Conservation (phyloP, 345 rosid genomes). For the Eucalyptus urophylla region DNA sequence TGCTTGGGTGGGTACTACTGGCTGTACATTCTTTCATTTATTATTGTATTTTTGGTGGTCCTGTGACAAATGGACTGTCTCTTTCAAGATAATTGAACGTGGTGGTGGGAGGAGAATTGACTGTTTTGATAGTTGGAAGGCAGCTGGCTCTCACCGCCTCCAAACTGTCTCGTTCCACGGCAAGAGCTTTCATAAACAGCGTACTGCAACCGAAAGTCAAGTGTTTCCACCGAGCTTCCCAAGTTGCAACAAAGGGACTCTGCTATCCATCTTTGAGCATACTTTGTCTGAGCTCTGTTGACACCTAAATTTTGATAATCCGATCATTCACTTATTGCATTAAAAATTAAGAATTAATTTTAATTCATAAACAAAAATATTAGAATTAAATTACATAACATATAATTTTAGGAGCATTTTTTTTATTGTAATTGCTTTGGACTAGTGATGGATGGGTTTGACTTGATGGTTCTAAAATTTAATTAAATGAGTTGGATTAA, state of each 20-base stretch:
- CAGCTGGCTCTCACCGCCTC: background rate
- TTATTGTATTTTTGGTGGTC: background rate
- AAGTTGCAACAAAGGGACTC: background rate
- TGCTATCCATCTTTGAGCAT: background rate
- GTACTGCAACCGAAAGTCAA: background rate
- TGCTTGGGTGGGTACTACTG: background rate
- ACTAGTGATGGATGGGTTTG: too few relatives aligned
- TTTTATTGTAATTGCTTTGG: fast-evolving
- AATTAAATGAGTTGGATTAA: too few relatives aligned
- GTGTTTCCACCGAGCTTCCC: background rate
- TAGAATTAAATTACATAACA: too few relatives aligned
- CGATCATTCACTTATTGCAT: too few relatives aligned
- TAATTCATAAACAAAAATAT: fast-evolving
- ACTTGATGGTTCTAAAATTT: too few relatives aligned
- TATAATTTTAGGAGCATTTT: too few relatives aligned
- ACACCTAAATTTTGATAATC: too few relatives aligned
- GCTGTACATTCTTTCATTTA: background rate
- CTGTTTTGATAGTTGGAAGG: background rate
- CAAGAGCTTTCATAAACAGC: background rate
- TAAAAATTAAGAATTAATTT: too few relatives aligned
- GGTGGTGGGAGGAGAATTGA: background rate
- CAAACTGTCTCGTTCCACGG: background rate
- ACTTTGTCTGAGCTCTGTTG: fast-evolving
- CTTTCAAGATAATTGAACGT: background rate
- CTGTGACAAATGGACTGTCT: background rate